These are phyloP conservation scores for Leptosphaerulina australis DNA, from an alignment of 2,329 filamentous ascomycete species.

Conservation along the genomic window DNA sequence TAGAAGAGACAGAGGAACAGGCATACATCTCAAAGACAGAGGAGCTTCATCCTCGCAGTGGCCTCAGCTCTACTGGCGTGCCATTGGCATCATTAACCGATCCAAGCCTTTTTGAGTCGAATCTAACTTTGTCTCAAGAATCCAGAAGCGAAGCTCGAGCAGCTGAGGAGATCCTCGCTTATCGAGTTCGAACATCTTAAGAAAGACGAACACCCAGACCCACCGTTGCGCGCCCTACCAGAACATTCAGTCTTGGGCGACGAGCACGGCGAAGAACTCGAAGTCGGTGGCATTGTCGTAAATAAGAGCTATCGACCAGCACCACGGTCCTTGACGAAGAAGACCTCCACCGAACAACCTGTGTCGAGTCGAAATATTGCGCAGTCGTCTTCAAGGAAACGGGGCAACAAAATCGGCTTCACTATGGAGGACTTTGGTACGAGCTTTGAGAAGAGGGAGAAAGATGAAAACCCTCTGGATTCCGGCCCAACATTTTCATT, in stretches of 20 bases:
- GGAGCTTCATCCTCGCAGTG: slow-evolving; percentile 17
- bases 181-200: slow-evolving; percentile 51
- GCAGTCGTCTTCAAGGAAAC: slow-evolving; percentile 10
- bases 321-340: slow-evolving; percentile 5
- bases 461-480: neutral
- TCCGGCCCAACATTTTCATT: slow-evolving; percentile 8
- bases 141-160: slow-evolving; percentile 54
- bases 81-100: slow-evolving; percentile 41
- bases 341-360: slow-evolving; percentile 5
- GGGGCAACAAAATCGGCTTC: slow-evolving; percentile 27
- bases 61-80: slow-evolving; percentile 33
- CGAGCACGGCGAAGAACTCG: slow-evolving; percentile 18
- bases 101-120: slow-evolving; percentile 39
- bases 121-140: slow-evolving; percentile 48
- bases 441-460: slow-evolving; percentile 14
- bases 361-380: slow-evolving; percentile 5
- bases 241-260: slow-evolving; percentile 42
- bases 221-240: slow-evolving; percentile 44
- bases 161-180: slow-evolving; percentile 54
- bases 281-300: slow-evolving; percentile 14
- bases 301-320: slow-evolving; percentile 16
- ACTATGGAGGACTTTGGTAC: slow-evolving; percentile 29
- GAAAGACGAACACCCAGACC: slow-evolving; percentile 37
- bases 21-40: neutral
- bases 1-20: slow-evolving; percentile 5